Evolutionary conservation across 192 early-diverging fungal species (phyloP).

Genomic region (Coemansia sp.): DNA sequence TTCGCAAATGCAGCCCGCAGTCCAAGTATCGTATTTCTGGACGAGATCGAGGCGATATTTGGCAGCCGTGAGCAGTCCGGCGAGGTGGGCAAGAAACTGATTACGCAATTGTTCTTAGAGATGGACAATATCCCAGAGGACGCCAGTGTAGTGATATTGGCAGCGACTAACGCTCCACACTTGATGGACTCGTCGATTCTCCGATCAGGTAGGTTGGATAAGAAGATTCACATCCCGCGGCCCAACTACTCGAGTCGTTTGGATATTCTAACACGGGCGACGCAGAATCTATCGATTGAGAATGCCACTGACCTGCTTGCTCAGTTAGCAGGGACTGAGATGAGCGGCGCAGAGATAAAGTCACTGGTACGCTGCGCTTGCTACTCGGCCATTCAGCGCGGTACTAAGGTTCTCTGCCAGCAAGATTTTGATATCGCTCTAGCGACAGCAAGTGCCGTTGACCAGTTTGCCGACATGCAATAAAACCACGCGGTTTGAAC

Average conservation of each 20-base stretch:
- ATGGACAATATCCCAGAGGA: slow-evolving; percentile 65
- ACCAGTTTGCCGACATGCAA: background rate
- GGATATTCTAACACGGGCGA: slow-evolving; percentile 61
- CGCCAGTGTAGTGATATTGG: slow-evolving; percentile 72
- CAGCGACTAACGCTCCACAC: slow-evolving; percentile 82
- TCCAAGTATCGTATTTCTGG: slow-evolving; percentile 89
- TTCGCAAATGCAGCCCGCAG: slow-evolving; percentile 72
- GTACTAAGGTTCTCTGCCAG: slow-evolving; percentile 1
- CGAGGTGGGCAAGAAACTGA: slow-evolving; percentile 70
- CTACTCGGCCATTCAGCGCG: slow-evolving; percentile 39
- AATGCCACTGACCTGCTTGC: slow-evolving; percentile 2
- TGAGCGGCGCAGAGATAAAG: slow-evolving; percentile 49
- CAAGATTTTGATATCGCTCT: slow-evolving; percentile 19
- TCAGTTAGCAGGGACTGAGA: slow-evolving; percentile 12
- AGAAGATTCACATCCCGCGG: slow-evolving; percentile 65
- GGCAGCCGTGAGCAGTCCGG: slow-evolving; percentile 66
- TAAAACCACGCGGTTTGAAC: background rate
- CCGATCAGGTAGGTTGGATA: slow-evolving; percentile 85
- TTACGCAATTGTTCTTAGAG: slow-evolving; percentile 77
- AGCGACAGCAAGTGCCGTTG: background rate
- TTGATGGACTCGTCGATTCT: slow-evolving; percentile 75
- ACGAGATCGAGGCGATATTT: slow-evolving; percentile 93
- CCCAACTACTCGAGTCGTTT: slow-evolving; percentile 61
- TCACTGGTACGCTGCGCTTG: slow-evolving; percentile 34
- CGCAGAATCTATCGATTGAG: slow-evolving; percentile 28